A percentile compares a stretch with the other conserved stretches of the same genome.
These are phyloP conservation scores for Paspalum vaginatum DNA, from an alignment of 176 grass and related monocot species.

Conservation along the genomic window DNA sequence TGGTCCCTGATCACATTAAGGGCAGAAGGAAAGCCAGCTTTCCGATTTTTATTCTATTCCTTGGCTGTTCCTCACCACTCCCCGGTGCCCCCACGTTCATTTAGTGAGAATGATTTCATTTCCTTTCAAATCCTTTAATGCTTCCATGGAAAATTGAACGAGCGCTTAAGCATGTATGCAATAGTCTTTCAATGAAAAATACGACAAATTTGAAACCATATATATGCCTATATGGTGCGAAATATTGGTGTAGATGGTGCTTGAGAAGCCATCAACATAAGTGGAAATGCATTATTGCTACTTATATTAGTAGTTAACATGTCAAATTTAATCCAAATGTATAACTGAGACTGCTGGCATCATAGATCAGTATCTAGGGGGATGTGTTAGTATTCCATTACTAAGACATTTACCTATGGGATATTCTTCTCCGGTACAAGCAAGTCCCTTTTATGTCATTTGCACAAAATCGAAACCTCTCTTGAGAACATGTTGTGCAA, in stretches of 20 bases:
- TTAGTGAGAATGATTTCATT: background rate
- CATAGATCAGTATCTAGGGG: background rate
- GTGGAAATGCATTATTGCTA: constrained; percentile 28
- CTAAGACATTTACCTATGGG: background rate
- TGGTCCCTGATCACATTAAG: constrained; percentile 47
- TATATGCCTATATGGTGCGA: too few relatives aligned
- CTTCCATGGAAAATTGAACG: constrained; percentile 6
- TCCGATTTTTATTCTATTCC: background rate
- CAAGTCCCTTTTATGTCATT: constrained; percentile 31
- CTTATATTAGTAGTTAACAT: background rate
- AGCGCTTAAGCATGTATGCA: background rate
- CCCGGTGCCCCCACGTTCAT: background rate
- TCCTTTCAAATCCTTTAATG: background rate
- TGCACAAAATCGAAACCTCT: constrained; percentile 8
- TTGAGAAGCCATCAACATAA: constrained; percentile 10
- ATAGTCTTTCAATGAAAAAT: background rate
- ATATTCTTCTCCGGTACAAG: constrained; percentile 12
- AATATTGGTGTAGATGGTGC: background rate
- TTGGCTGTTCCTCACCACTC: background rate
- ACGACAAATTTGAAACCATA: background rate
- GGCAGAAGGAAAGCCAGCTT: constrained; percentile 23
- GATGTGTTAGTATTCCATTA: constrained; percentile 13
- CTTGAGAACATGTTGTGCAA: too few relatives aligned
- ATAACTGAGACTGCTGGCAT: background rate
- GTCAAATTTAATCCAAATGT: constrained; percentile 11